Evolutionary conservation across 352 stramenopile genomes (phyloP).

Genomic region (Phytophthora foliorum): DNA sequence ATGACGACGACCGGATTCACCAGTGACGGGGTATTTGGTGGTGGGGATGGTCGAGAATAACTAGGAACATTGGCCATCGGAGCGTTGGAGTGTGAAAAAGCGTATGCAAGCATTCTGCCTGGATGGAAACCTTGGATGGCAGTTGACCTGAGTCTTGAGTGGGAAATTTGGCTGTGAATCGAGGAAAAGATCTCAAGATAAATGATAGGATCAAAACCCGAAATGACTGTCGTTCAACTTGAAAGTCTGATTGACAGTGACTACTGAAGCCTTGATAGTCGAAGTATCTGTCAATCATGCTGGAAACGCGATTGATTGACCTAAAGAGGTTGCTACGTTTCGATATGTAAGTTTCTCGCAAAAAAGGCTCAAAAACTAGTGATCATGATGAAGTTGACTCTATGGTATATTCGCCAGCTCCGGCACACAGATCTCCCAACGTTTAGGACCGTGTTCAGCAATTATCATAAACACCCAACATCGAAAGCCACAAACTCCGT

Average conservation of each 20-base stretch:
- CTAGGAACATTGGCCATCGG: conserved; percentile 1
- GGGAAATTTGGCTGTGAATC: conserved; percentile 28
- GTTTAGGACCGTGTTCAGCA: too few species aligned
- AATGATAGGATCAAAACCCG: not conserved
- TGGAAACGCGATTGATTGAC: too few species aligned
- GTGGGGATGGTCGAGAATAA: not conserved
- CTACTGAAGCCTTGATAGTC: not conserved
- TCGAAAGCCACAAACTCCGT: too few species aligned
- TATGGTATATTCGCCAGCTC: too few species aligned
- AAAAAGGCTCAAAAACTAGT: too few species aligned
- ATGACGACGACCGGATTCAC: conserved; percentile 8
- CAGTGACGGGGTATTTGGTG: conserved; percentile 4
- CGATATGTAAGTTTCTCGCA: too few species aligned
- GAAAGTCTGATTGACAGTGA: not conserved
- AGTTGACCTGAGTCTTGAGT: conserved; percentile 6
- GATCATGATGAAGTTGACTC: too few species aligned
- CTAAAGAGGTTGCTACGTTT: too few species aligned
- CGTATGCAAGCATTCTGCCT: conserved; percentile 30
- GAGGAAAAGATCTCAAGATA: conserved; percentile 4
- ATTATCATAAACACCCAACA: too few species aligned
- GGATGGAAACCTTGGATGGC: not conserved
- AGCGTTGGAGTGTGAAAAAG: conserved; percentile 14
- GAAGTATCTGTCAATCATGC: too few species aligned
- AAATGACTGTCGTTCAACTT: not conserved
- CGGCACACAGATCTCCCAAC: too few species aligned